These are phyloP conservation scores for Lomentospora prolificans DNA, from an alignment of 2,329 filamentous ascomycete species.

Conservation along the genomic window DNA sequence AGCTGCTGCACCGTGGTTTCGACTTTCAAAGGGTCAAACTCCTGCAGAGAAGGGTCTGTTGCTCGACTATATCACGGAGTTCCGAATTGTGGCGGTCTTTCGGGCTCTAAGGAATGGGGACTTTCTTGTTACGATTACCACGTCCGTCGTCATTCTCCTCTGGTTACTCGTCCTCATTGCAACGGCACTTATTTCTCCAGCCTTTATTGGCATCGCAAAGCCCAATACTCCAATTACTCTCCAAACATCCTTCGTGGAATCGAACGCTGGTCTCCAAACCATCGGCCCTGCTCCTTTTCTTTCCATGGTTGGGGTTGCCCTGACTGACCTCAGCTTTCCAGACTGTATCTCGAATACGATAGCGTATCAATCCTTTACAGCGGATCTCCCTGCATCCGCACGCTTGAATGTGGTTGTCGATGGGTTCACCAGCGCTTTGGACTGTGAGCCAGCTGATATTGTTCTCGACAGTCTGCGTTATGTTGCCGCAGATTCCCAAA, in stretches of 20 bases:
- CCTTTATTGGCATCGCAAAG: slow-evolving; percentile 17
- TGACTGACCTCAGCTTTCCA: slow-evolving; percentile 19
- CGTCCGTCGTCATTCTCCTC: slow-evolving; percentile 20
- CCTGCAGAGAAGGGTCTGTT: slow-evolving; percentile 23
- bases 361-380: slow-evolving; percentile 24
- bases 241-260: slow-evolving; percentile 19
- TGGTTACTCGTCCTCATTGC: slow-evolving; percentile 24
- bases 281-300: slow-evolving; percentile 21
- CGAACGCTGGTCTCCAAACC: slow-evolving; percentile 15
- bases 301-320: slow-evolving; percentile 18
- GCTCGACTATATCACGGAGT: slow-evolving; percentile 25
- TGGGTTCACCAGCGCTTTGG: slow-evolving; percentile 22
- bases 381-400: slow-evolving; percentile 14
- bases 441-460: slow-evolving; percentile 20
- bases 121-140: slow-evolving; percentile 20
- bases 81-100: slow-evolving; percentile 18
- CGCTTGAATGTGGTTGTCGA: slow-evolving; percentile 22
- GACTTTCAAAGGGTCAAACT: slow-evolving; percentile 20
- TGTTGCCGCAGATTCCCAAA: neutral
- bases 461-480: slow-evolving; percentile 17
- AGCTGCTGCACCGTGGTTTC: slow-evolving; percentile 26
- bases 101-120: slow-evolving; percentile 23
- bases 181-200: slow-evolving; percentile 25
- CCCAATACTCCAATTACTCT: slow-evolving; percentile 17
- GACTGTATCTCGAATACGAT: slow-evolving; percentile 22